A percentile compares a stretch with the other conserved stretches of the same genome.
These are phyloP conservation scores for Rhodamnia argentea DNA, from an alignment of 345 rosid species.

Conservation along the genomic window DNA sequence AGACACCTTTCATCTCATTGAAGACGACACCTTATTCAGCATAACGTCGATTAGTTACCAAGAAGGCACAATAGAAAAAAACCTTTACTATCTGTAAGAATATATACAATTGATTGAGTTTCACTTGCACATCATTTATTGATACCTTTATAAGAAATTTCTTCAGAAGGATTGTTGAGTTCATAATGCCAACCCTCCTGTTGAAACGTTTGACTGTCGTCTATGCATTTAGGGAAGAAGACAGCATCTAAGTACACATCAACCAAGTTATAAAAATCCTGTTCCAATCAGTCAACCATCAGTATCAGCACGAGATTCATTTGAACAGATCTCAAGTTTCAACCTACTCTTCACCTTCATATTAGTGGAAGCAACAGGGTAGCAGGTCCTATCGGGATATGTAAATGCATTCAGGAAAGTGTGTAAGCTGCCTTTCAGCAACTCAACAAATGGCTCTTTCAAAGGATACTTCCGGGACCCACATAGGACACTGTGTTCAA, in stretches of 20 bases:
- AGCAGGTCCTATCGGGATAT: slow-evolving; percentile 95
- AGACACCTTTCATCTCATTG: slow-evolving; percentile 98
- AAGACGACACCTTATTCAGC: slow-evolving; percentile 77
- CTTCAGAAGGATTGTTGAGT: slow-evolving; percentile 80
- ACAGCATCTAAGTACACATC: slow-evolving; percentile 97
- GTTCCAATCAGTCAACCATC: slow-evolving; percentile 1
- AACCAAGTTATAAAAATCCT: slow-evolving; percentile 96
- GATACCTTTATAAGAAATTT: slow-evolving; percentile 85
- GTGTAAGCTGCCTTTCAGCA: slow-evolving; percentile 86
- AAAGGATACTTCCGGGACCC: slow-evolving; percentile 95
- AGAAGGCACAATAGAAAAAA: background rate
- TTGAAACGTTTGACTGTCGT: slow-evolving; percentile 82
- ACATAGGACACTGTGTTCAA: slow-evolving; percentile 94
- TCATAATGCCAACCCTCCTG: slow-evolving; percentile 99
- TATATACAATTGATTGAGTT: background rate
- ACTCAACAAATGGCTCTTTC: slow-evolving; percentile 96
- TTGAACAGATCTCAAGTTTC: background rate
- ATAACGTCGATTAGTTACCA: background rate
- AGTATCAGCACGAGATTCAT: background rate
- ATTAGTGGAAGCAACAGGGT: slow-evolving; percentile 97
- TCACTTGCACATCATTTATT: background rate
- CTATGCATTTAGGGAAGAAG: slow-evolving; percentile 93
- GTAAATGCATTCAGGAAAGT: slow-evolving; percentile 96
- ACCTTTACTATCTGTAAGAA: background rate
- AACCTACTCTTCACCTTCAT: slow-evolving; percentile 42